A percentile compares a stretch with the other conserved stretches of the same genome.
phyloP scores from a whole-genome alignment of 2,329 filamentous ascomycete genomes.

The Venturia carpophila region DNA sequence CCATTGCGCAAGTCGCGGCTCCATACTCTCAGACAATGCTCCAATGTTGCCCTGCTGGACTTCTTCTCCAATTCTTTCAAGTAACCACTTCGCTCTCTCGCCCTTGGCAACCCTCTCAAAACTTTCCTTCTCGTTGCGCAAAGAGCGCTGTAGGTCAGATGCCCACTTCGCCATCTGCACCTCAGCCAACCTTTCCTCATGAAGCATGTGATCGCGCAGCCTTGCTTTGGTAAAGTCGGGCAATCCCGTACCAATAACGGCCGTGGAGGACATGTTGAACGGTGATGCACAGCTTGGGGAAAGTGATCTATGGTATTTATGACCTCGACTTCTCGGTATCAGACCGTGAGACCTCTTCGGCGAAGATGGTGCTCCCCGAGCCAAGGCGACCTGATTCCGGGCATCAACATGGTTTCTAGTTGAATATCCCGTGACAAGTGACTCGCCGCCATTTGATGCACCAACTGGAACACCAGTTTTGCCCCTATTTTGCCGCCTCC shows the following conservation, averaged over 20 bases:
- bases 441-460: neutral
- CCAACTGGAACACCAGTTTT: constrained; percentile 22
- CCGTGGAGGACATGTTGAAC: constrained; percentile 24
- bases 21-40: neutral
- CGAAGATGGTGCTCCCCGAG: neutral
- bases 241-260: constrained; percentile 37
- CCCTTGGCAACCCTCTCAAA: constrained; percentile 55
- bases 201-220: constrained; percentile 48
- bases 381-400: neutral
- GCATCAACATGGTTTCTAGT: neutral
- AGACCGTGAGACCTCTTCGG: neutral
- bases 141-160: constrained; percentile 66
- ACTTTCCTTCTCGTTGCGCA: constrained; percentile 63
- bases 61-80: constrained; percentile 47
- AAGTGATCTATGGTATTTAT: neutral
- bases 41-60: constrained; percentile 6
- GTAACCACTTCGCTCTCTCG: constrained; percentile 61
- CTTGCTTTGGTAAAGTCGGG: constrained; percentile 41
- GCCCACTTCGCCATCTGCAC: constrained; percentile 78
- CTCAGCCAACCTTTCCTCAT: constrained; percentile 55
- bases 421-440: neutral
- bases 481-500: constrained; percentile 46
- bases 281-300: constrained; percentile 18
- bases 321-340: neutral
- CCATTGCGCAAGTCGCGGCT: neutral